phyloP scores from a whole-genome alignment of 108 stramenopile species.

The Schizochytrium sp. region DNA sequence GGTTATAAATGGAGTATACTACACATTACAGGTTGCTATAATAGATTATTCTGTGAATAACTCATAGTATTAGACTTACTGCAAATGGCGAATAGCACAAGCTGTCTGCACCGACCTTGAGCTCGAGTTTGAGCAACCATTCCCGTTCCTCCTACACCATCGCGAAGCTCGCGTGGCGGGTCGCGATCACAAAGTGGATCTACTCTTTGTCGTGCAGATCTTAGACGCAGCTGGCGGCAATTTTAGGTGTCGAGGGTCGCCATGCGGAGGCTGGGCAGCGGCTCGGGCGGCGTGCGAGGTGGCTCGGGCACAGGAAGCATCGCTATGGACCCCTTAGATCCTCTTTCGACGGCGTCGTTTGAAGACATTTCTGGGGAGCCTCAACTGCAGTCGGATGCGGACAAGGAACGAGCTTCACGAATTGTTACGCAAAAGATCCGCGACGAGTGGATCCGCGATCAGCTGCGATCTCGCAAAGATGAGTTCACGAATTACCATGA shows the following conservation, averaged over 20 bases:
- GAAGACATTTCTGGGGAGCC: not conserved
- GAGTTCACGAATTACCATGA: slow-evolving; percentile 63
- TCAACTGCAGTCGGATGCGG: not conserved
- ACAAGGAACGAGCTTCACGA: not conserved
- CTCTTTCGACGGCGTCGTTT: slow-evolving; percentile 12
- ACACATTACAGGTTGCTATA: too few species aligned
- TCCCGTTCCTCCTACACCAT: too few species aligned
- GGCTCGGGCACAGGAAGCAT: not conserved
- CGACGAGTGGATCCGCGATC: slow-evolving; percentile 73
- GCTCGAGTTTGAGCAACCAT: too few species aligned
- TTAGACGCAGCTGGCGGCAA: too few species aligned
- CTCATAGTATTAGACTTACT: too few species aligned
- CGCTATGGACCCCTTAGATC: slow-evolving; percentile 4
- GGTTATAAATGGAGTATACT: too few species aligned
- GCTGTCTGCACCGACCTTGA: too few species aligned
- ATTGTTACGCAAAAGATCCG: slow-evolving; percentile 66
- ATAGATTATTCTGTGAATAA: too few species aligned
- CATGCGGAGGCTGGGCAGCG: slow-evolving; percentile 16
- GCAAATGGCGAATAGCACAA: too few species aligned
- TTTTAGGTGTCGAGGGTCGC: not conserved
- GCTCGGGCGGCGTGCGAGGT: not conserved
- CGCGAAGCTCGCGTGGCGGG: too few species aligned
- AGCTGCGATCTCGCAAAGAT: slow-evolving; percentile 70
- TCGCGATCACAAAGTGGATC: too few species aligned
- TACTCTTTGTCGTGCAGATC: too few species aligned